phyloP scores from a whole-genome alignment of 176 grass and related monocot genomes.

The Triticum turgidum region DNA sequence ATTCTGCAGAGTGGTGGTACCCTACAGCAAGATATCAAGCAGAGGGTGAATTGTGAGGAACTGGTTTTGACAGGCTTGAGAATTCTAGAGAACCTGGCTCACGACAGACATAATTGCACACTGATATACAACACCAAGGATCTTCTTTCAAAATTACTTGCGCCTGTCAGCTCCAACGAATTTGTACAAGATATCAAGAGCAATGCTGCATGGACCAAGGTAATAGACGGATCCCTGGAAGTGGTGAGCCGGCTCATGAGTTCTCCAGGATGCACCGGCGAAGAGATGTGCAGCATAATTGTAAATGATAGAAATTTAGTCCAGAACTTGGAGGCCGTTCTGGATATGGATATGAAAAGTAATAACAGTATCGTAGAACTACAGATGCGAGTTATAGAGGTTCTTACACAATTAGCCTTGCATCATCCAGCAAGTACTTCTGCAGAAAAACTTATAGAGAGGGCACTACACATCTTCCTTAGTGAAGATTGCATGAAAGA shows the following conservation, averaged over 20 bases:
- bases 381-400: background rate
- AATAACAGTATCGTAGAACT: background rate
- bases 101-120: background rate
- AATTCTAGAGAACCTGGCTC: background rate
- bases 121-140: background rate
- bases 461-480: background rate
- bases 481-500: background rate
- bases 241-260: background rate
- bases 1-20: too few species aligned
- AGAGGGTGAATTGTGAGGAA: too few species aligned
- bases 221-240: background rate
- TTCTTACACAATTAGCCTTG: background rate
- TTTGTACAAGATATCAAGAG: background rate
- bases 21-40: too few species aligned
- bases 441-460: background rate
- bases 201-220: background rate
- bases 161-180: background rate
- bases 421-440: background rate
- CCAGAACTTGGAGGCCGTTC: background rate
- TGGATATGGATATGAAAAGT: background rate
- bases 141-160: background rate
- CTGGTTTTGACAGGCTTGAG: background rate
- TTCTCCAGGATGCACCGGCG: background rate
- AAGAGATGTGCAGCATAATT: background rate
- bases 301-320: too few species aligned